Evolutionary conservation across 2,329 filamentous ascomycete species (phyloP).

Genomic region (Cytospora schulzeri): DNA sequence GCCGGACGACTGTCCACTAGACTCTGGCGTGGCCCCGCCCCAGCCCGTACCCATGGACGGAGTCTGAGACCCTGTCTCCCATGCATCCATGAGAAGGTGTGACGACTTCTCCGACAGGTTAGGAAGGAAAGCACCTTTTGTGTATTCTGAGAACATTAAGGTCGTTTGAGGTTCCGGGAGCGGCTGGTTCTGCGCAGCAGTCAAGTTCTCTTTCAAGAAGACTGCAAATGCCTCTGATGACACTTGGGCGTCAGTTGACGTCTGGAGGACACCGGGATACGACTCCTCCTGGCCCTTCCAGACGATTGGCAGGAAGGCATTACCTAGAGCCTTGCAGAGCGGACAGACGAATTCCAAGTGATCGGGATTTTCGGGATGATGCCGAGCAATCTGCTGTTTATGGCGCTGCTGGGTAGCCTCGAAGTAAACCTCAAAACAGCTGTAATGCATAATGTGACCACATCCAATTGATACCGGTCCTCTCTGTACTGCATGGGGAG

Average conservation of each 20-base stretch:
- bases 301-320: conserved; percentile 89
- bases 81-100: conserved; percentile 43
- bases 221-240: conserved; percentile 55
- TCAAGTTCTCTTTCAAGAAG: conserved; percentile 52
- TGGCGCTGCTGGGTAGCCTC: conserved; percentile 83
- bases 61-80: conserved; percentile 43
- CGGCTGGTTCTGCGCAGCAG: not conserved
- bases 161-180: conserved; percentile 1
- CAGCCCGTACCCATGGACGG: conserved; percentile 45
- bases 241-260: conserved; percentile 42
- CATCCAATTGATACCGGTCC: conserved; percentile 89
- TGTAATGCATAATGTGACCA: conserved; percentile 98
- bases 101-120: conserved; percentile 44
- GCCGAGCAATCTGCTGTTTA: conserved; percentile 86
- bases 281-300: conserved; percentile 92
- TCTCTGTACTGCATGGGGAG: conserved; percentile 62
- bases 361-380: conserved; percentile 82
- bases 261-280: conserved; percentile 72
- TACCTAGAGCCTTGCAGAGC: conserved; percentile 93
- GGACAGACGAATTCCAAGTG: conserved; percentile 93
- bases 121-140: conserved; percentile 41
- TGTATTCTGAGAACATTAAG: conserved; percentile 42
- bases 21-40: conserved; percentile 40
- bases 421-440: conserved; percentile 91
- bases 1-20: conserved; percentile 36